These are phyloP conservation scores for Exophiala sp. DNA, from an alignment of 2,329 filamentous ascomycete species.

Conservation along the genomic window DNA sequence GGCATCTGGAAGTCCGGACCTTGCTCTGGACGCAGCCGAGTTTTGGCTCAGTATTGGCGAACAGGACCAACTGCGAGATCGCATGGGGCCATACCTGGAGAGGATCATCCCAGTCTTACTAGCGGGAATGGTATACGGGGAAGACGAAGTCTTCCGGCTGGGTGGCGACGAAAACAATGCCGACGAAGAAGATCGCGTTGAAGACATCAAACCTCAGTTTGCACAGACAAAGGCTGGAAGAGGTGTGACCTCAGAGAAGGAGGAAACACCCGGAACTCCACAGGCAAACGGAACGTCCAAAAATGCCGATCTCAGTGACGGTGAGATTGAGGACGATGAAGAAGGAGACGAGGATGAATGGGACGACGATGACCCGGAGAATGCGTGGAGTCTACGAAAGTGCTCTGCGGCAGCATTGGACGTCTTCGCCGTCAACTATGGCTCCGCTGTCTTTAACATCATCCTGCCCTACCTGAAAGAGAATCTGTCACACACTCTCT, in stretches of 20 bases:
- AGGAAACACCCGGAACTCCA: constrained; percentile 34
- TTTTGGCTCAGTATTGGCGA: constrained; percentile 96
- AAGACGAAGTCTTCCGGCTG: constrained; percentile 83
- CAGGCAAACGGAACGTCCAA: constrained; percentile 53
- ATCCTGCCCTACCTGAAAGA: constrained; percentile 90
- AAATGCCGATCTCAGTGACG: constrained; percentile 76
- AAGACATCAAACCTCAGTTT: constrained; percentile 92
- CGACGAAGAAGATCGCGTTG: constrained; percentile 79
- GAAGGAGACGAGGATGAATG: constrained; percentile 67
- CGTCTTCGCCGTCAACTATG: constrained; percentile 87
- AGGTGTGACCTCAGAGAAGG: constrained; percentile 37
- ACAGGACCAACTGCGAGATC: constrained; percentile 72
- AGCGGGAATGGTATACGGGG: constrained; percentile 92
- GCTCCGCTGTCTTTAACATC: constrained; percentile 79
- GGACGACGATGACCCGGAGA: constrained; percentile 71
- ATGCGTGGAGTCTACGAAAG: constrained; percentile 92
- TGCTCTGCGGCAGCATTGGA: constrained; percentile 95
- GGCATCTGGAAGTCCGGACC: constrained; percentile 74
- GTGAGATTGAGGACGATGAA: constrained; percentile 69
- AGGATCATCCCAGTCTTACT: constrained; percentile 88
- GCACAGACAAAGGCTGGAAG: constrained; percentile 66
- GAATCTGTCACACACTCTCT: constrained; percentile 82
- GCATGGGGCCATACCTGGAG: constrained; percentile 71
- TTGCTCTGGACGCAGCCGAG: constrained; percentile 91
- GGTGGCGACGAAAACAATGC: constrained; percentile 85